A percentile compares a stretch with the other conserved stretches of the same genome.
phyloP scores from a whole-genome alignment of 2,329 filamentous ascomycete species.

The Pseudogymnoascus sp. region DNA sequence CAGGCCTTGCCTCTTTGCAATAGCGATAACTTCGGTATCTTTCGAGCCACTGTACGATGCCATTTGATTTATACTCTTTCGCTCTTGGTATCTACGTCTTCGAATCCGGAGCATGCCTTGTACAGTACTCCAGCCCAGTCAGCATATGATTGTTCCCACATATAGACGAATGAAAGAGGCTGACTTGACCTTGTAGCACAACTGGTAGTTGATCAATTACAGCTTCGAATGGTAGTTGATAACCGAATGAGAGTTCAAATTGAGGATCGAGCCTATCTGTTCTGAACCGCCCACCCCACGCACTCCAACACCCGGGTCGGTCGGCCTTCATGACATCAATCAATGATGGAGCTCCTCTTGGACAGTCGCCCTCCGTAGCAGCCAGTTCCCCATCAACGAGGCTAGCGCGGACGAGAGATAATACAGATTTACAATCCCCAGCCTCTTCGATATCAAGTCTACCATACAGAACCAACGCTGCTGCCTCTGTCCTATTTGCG shows the following conservation, averaged over 20 bases:
- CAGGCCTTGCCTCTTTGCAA: constrained; percentile 1
- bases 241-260: constrained; percentile 4
- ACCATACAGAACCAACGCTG: constrained; percentile 46
- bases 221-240: background rate
- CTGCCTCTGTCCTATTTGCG: constrained; percentile 54
- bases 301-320: background rate
- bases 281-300: background rate
- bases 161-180: background rate
- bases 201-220: constrained; percentile 4
- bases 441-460: constrained; percentile 41
- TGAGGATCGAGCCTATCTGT: constrained; percentile 3
- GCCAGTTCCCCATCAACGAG: constrained; percentile 52
- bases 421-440: constrained; percentile 42
- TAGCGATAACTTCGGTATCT: background rate
- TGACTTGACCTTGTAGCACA: constrained; percentile 4
- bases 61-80: background rate
- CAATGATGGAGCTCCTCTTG: constrained; percentile 54
- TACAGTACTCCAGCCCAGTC: background rate
- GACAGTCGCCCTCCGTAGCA: constrained; percentile 63
- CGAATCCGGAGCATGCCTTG: constrained; percentile 7
- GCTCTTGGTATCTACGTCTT: constrained; percentile 1
- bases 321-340: constrained; percentile 57
- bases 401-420: constrained; percentile 51
- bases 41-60: background rate
- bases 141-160: background rate